Percentiles rank a stretch among this genome's conserved stretches.
Conservation (phyloP, 1,284 basidiomycete genomes). For the Fistulinella cinereoalba region DNA sequence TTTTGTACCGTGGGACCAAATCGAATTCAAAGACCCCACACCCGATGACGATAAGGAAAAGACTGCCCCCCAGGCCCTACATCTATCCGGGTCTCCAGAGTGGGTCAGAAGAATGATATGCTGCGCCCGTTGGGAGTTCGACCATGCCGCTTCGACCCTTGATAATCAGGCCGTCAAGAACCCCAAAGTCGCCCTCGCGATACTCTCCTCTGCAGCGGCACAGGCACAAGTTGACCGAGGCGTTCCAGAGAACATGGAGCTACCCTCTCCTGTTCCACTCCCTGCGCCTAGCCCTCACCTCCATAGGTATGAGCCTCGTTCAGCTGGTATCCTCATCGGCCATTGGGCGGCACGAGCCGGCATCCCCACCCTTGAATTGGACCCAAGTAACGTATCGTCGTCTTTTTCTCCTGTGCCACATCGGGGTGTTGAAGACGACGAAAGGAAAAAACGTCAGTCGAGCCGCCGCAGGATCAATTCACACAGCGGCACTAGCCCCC, state of each 20-base stretch:
- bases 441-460: conserved; percentile 30
- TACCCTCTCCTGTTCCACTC: conserved; percentile 59
- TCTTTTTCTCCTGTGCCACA: conserved; percentile 18
- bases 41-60: conserved; percentile 29
- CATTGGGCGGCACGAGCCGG: conserved; percentile 66
- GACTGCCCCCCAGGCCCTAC: conserved; percentile 19
- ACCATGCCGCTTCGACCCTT: conserved; percentile 37
- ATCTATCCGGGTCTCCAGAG: conserved; percentile 54
- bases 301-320: conserved; percentile 63
- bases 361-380: conserved; percentile 54
- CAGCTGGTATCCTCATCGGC: conserved; percentile 56
- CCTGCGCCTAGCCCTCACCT: conserved; percentile 55
- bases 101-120: conserved; percentile 80
- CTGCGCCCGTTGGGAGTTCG: conserved; percentile 70
- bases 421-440: conserved; percentile 35
- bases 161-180: conserved; percentile 24
- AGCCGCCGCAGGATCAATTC: conserved; percentile 32
- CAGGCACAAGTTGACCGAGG: conserved; percentile 34
- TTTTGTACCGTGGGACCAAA: conserved; percentile 73
- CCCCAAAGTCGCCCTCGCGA: conserved; percentile 58
- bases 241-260: conserved; percentile 30
- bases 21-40: conserved; percentile 43
- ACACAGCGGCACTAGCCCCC: conserved; percentile 15
- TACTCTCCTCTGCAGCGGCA: conserved; percentile 41
- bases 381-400: conserved; percentile 37